A percentile compares a stretch with the other conserved stretches of the same genome.
Conservation (phyloP, 768 basidiomycete species). For the Pluteus cervinus region DNA sequence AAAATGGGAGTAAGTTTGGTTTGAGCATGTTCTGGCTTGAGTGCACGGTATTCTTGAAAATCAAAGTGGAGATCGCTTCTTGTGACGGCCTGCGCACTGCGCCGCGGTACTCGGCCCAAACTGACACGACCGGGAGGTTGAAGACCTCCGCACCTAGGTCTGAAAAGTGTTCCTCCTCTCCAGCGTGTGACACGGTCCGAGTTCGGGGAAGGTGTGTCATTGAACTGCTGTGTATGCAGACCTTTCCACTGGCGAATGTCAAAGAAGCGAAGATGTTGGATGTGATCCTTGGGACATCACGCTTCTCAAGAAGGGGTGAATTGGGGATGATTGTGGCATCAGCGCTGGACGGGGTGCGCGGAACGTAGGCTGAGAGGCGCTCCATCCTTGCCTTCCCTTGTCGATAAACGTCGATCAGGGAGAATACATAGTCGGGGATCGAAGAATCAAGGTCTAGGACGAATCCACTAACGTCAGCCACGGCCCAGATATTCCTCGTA, state of each 20-base stretch:
- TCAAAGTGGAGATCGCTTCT: constrained; percentile 59
- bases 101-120: constrained; percentile 81
- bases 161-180: constrained; percentile 51
- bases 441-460: constrained; percentile 78
- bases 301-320: constrained; percentile 18
- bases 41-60: constrained; percentile 86
- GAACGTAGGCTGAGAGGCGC: constrained; percentile 49
- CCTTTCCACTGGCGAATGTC: constrained; percentile 80
- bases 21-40: constrained; percentile 81
- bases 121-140: constrained; percentile 70
- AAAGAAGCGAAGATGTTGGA: constrained; percentile 62
- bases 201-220: constrained; percentile 24
- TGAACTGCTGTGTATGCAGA: constrained; percentile 60
- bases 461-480: constrained; percentile 77
- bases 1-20: constrained; percentile 80
- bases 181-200: constrained; percentile 35
- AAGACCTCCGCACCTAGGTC: constrained; percentile 57
- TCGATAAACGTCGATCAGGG: constrained; percentile 81
- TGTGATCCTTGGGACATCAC: constrained; percentile 36
- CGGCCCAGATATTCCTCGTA: constrained; percentile 52
- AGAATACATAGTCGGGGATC: constrained; percentile 72
- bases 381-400: constrained; percentile 76
- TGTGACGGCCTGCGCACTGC: too few relatives aligned
- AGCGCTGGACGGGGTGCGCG: constrained; percentile 33
- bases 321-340: constrained; percentile 13